A percentile compares a stretch with the other conserved stretches of the same genome.
phyloP scores from a whole-genome alignment of 2,329 filamentous ascomycete species.

The Penicillium sp. region DNA sequence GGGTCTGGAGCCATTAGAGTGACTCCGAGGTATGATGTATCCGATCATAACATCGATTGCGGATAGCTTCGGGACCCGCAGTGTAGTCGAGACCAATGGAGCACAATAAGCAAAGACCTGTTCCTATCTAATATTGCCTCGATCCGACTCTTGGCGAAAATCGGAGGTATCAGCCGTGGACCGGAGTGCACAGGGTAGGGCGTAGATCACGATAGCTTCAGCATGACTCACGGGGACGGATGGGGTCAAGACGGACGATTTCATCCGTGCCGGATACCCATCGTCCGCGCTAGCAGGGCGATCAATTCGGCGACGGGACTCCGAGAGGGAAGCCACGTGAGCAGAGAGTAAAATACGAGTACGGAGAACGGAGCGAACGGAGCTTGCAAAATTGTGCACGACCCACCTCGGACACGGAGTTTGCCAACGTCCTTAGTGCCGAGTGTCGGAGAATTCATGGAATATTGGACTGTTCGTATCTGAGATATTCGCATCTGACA shows the following conservation, averaged over 20 bases:
- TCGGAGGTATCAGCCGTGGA: neutral
- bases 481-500: neutral
- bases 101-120: neutral
- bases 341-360: neutral
- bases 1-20: neutral
- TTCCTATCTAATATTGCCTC: no score
- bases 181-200: no score
- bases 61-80: neutral
- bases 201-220: neutral
- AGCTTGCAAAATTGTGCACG: neutral
- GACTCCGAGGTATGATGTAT: neutral
- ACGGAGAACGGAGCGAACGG: neutral
- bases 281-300: neutral
- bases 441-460: no score
- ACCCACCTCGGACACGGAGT: no score
- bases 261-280: neutral
- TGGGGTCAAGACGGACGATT: neutral
- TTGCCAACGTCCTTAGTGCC: no score
- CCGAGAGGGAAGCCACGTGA: neutral
- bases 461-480: neutral
- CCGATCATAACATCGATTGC: neutral
- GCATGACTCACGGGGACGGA: conserved; percentile 1
- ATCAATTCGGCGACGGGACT: neutral
- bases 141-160: neutral
- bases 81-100: neutral